Base-by-base conservation (phyloP, 768 basidiomycete species). In the Filobasidium floriforme region DNA sequence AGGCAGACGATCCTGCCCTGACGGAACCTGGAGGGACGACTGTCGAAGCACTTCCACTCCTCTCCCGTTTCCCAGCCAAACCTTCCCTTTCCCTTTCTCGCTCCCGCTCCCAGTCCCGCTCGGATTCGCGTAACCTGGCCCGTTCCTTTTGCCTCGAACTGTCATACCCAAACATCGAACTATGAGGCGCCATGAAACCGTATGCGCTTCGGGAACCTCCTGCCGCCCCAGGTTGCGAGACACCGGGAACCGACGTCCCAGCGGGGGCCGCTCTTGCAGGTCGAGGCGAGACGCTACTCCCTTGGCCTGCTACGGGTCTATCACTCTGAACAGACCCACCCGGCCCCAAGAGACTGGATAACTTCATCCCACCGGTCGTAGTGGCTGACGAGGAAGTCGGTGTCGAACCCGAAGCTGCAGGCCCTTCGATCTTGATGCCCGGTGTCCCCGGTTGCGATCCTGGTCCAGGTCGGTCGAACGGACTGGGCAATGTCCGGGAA, bases 61-160 rank as follows among this genome's bases (percentile, higher is more conserved):
- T 51, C 14, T 59, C 43, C 63, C 55, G 26, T 22, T 18, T 65
- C 63, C 24, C 64, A 15, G 14, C n/a, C 40, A 12, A 29, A 44
- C 54, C 29, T 44, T 22, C 40, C 60, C 22, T 43, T 41, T 57
- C 54, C 54, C 54, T 57, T n/a, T 57, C 54, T 15, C 54, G 7
- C n/a, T 57, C 54, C 46, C 46, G 18, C 19, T 60, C 44, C 32
- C 63, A 55, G 18, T 64, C 63, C 41, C 49, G 32, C 52, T 66
- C 49, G 14, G 19, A 15, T 14, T 60, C 59, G 1, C 59, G 12
- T 18, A n/a, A 19, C 40, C 65, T 22, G 28, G 61, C 60, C 22
- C 65, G 44, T 11, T 66, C 63, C 49, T 54, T 65, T 19, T 65
- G 52, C 41, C 63, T 57, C 64, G 19, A 51, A 52, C 63, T 29